Evolutionary conservation across 306 rosid genomes (phyloP), one percentile per base, ranked within the genome.

Genomic region (Ormosia semicastrata): DNA sequence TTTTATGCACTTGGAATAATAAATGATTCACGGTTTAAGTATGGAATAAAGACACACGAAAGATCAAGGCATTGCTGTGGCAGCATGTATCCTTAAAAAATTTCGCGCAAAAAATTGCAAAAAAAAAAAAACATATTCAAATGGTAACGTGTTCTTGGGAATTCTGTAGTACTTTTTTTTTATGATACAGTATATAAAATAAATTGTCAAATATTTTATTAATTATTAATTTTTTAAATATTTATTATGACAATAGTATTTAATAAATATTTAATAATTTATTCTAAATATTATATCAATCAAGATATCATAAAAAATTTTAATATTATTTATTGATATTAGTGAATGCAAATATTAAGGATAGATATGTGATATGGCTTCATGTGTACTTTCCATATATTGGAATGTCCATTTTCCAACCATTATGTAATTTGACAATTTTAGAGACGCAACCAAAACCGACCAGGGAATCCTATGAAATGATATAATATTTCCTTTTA

Each of bases 371-470:
- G 76, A 68, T 60, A 17, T 66, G 56, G 62, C 14, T 70, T 73
- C 90, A 56, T 66, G 83, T 86, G 90, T 71, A 71, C 60, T 86
- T 84, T 70, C 91, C 30, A 72, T 73, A 79, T 68, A 46, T 80
- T 43, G 93, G 83, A 71, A 71, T 30, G 33, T 47, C 7, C 47
- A 54, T 37, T 81, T 83, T 73, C 18, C 76, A 8, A 66, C 32
- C 47, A 15, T 17, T 40, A 10, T 74, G 34, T 78, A 56, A 57
- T 32, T 53, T 49, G 75, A 17, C 70, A 54, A 59, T 66, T 82
- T 79, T 56, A 65, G 84, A 76, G 83, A 78, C 62, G 68, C 69
- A 11, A 39, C 37, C 52, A 44, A 0, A 24, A 74, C 43, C 71
- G 17, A 47, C 54, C 9, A 9, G 56, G 68, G 88, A 87, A 89